These are phyloP conservation scores for Venturiaceae sp. DNA, from an alignment of 2,329 filamentous ascomycete species.

Conservation along the genomic window DNA sequence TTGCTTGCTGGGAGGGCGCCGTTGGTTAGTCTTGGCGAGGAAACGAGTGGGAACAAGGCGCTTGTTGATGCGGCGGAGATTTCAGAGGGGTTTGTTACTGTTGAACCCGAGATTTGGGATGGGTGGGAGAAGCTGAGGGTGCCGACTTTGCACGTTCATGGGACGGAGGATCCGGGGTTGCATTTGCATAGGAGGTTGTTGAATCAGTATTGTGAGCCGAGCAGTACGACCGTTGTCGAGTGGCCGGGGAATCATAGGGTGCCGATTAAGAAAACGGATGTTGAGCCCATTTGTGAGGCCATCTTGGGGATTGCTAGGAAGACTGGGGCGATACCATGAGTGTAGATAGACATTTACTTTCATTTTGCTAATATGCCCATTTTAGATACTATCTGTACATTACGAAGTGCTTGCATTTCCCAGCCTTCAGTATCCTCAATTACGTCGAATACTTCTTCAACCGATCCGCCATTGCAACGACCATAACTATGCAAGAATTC, in stretches of 20 bases:
- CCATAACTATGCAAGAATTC: no score
- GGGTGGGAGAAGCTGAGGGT: constrained; percentile 35
- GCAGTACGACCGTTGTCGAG: constrained; percentile 49
- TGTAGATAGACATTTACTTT: background rate
- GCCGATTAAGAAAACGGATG: constrained; percentile 58
- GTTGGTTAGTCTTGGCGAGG: constrained; percentile 42
- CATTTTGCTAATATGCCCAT: no score
- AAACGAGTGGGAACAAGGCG: constrained; percentile 22
- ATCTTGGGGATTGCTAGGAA: constrained; percentile 43
- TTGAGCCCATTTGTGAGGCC: constrained; percentile 44
- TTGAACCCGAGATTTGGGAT: constrained; percentile 19
- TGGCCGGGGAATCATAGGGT: constrained; percentile 67
- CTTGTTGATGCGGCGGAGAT: constrained; percentile 32
- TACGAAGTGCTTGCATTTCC: no score
- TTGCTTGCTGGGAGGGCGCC: constrained; percentile 53
- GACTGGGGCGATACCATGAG: constrained; percentile 2
- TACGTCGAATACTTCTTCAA: no score
- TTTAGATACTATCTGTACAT: no score
- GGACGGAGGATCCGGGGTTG: constrained; percentile 49
- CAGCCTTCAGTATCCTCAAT: no score
- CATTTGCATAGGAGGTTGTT: constrained; percentile 47
- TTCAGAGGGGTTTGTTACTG: constrained; percentile 30
- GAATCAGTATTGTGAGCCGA: constrained; percentile 48
- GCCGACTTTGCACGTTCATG: constrained; percentile 61
- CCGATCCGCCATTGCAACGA: no score